These are phyloP conservation scores for Apiotrichum mycotoxinovorans DNA, from an alignment of 1,284 basidiomycete genomes.

Conservation along the genomic window DNA sequence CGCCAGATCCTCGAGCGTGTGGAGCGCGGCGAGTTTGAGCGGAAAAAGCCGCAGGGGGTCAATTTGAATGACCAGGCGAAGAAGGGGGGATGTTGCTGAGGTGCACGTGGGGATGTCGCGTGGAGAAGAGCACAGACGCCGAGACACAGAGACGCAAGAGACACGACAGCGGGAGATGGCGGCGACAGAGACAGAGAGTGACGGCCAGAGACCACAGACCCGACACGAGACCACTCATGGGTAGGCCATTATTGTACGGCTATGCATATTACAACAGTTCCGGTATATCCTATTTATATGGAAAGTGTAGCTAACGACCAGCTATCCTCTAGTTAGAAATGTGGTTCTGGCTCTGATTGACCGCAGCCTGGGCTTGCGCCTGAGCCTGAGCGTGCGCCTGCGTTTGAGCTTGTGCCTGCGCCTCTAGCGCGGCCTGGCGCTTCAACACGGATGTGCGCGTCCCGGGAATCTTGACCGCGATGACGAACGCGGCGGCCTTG, in stretches of 20 bases:
- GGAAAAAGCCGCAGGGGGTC: slow-evolving; percentile 17
- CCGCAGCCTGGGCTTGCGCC: background rate
- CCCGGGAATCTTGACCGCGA: slow-evolving; percentile 1
- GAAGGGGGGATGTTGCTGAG: slow-evolving; percentile 16
- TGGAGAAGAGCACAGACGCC: too few species aligned
- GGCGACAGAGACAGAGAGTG: too few species aligned
- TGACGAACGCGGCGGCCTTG: slow-evolving; percentile 10
- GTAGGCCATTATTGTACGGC: slow-evolving; percentile 1
- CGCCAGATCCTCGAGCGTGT: slow-evolving; percentile 39
- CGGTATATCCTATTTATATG: too few species aligned
- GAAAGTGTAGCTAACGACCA: background rate
- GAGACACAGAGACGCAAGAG: background rate
- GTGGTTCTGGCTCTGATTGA: too few species aligned
- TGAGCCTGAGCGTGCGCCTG: background rate
- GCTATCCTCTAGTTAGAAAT: too few species aligned
- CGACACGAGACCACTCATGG: background rate
- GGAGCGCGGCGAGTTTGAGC: slow-evolving; percentile 28
- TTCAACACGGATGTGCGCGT: background rate
- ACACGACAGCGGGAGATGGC: too few species aligned
- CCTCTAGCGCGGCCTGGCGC: background rate
- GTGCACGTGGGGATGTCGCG: background rate
- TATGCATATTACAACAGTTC: slow-evolving; percentile 4
- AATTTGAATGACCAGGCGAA: slow-evolving; percentile 2
- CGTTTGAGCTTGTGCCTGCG: background rate
- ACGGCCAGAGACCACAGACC: background rate